These are phyloP conservation scores for Kazachstania kunashirensis DNA, from an alignment of 805 yeast species.

Conservation along the genomic window DNA sequence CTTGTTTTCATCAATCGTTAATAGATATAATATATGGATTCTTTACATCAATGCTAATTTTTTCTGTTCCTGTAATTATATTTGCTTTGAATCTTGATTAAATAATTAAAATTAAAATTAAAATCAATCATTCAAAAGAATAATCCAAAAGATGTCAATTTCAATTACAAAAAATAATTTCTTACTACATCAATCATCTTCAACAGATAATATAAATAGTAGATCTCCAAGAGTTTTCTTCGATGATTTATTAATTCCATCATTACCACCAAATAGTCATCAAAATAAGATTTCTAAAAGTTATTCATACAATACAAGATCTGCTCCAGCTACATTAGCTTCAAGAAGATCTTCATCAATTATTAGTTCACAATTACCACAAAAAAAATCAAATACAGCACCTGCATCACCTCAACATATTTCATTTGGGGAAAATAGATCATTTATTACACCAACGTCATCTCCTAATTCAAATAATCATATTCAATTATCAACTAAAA, in stretches of 20 bases:
- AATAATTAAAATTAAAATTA: too few relatives aligned
- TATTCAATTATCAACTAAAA: background rate
- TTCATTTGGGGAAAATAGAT: background rate
- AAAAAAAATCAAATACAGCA: constrained; percentile 23
- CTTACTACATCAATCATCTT: background rate
- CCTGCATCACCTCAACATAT: constrained; percentile 23
- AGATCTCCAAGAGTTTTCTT: constrained; percentile 5
- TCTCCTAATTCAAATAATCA: constrained; percentile 20
- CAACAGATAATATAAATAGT: background rate
- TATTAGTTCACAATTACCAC: background rate
- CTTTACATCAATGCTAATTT: too few relatives aligned
- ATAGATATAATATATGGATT: too few relatives aligned
- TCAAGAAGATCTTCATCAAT: background rate
- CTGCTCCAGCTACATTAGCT: background rate
- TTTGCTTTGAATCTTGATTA: too few relatives aligned
- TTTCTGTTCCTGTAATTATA: too few relatives aligned
- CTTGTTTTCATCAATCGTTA: too few relatives aligned
- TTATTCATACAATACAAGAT: constrained; percentile 2
- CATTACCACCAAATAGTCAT: constrained; percentile 6
- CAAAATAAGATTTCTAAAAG: background rate
- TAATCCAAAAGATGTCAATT: background rate
- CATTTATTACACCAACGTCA: constrained; percentile 16
- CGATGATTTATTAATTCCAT: constrained; percentile 19
- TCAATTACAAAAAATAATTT: background rate
- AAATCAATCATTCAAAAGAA: too few relatives aligned